Base-by-base conservation (phyloP, 2,329 filamentous ascomycete genomes). In the Xylariaceae sp. region DNA sequence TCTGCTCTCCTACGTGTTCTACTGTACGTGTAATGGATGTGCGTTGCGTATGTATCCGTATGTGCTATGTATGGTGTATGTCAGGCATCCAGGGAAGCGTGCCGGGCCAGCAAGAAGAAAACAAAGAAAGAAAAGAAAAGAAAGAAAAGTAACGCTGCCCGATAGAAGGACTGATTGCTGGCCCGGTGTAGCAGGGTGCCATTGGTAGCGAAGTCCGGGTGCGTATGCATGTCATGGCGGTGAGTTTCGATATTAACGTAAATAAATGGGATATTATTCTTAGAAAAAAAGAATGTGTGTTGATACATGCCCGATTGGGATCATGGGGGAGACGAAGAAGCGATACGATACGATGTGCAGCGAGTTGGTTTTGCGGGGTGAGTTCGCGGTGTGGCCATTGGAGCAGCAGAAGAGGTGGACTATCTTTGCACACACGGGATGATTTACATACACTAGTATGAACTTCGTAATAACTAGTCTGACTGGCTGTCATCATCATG, bases 191-290 rank as follows among this genome's bases (percentile, higher is more conserved):
- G 37, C 37, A 41, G 11, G 2, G 37, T 10, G 8, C 11, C 9
- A 41, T 41, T 9, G 11, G 55, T 41, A 55, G 50, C 51, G 56
- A 50, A 52, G 49, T 47, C 56, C 39, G 51, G 58, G 37, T 13
- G 17, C 53, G 57, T 56, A 61, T 56, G 61, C 58, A 61, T 5
- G 52, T 59, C 59, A 63, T 61, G 59, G 61, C 61, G 61, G 61
- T 63, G 61, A 63, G 61, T 59, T 63, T 63, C 45, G 56, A 48
- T 50, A 50, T 50, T 17, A 17, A 35, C 23, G 5, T 30, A 30
- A 30, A 30, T 30, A 30, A 17, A 18, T 18, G 17, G 17, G 17
- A 18, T 18, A 18, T 18, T 18, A 18, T 30, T 30, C 23, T 30
- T 30, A 30, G 23, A 18, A 18, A 18, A 18, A 18, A 30, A 30